These are phyloP conservation scores for Cryphonectria radicalis DNA, from an alignment of 2,329 filamentous ascomycete genomes.

Conservation along the genomic window DNA sequence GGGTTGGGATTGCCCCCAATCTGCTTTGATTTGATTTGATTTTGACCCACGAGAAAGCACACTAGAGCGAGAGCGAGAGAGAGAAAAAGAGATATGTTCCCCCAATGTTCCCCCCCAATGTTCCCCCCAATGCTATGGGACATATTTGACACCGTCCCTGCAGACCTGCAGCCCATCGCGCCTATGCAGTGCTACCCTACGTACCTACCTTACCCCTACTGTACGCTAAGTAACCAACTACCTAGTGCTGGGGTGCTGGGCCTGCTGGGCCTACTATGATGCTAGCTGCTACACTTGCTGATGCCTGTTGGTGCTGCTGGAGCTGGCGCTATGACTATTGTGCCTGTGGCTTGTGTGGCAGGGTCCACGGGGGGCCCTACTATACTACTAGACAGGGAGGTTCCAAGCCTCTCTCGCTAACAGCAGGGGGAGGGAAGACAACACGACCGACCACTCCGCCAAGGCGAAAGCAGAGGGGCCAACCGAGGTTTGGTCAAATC, in stretches of 20 bases:
- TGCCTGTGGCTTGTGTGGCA: slow-evolving; percentile 3
- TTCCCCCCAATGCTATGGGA: background rate
- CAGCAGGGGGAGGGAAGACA: background rate
- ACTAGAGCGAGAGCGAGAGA: background rate
- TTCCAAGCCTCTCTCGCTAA: background rate
- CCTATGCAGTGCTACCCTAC: slow-evolving; percentile 5
- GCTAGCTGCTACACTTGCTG: too few relatives aligned
- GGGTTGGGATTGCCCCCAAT: background rate
- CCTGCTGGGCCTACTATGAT: too few relatives aligned
- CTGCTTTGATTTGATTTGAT: slow-evolving; percentile 2
- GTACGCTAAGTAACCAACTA: background rate
- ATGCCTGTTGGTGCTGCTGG: background rate
- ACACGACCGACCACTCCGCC: background rate
- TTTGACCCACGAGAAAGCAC: background rate
- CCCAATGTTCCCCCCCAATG: too few relatives aligned
- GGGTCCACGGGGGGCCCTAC: background rate
- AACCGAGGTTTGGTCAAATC: background rate
- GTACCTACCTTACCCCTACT: background rate
- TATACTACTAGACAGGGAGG: background rate
- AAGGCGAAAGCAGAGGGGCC: background rate
- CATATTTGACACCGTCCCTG: background rate
- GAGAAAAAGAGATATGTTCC: background rate
- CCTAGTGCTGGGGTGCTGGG: background rate
- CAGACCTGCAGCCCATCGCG: slow-evolving; percentile 2
- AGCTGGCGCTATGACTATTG: background rate